phyloP scores from a whole-genome alignment of 495 filamentous ascomycete species.

The Penicillium canariense region DNA sequence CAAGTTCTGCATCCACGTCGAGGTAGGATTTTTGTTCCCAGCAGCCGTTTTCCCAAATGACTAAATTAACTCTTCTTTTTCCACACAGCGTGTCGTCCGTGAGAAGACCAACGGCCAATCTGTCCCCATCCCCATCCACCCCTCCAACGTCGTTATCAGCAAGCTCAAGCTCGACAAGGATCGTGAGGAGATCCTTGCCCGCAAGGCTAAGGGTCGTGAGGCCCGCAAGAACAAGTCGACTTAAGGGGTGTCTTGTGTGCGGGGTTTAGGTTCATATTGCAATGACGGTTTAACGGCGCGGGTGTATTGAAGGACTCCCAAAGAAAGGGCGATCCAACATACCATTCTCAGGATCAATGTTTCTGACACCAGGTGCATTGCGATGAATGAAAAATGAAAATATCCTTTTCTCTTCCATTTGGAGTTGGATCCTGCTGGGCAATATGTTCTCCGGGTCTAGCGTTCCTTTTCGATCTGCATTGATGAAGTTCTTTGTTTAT shows the following conservation, averaged over 20 bases:
- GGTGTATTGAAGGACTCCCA: slow-evolving; percentile 38
- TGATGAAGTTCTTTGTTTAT: background rate
- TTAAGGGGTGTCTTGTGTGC: slow-evolving; percentile 34
- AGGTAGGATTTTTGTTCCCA: slow-evolving; percentile 43
- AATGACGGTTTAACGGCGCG: slow-evolving; percentile 38
- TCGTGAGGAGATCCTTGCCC: slow-evolving; percentile 88
- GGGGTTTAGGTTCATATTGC: slow-evolving; percentile 38
- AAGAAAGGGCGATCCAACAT: slow-evolving; percentile 32
- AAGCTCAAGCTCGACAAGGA: slow-evolving; percentile 99
- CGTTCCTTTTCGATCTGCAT: background rate
- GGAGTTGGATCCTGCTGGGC: slow-evolving; percentile 8
- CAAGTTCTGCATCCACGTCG: slow-evolving; percentile 91
- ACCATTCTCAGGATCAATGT: slow-evolving; percentile 33
- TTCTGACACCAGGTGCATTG: slow-evolving; percentile 31
- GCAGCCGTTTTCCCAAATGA: background rate
- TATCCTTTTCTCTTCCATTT: slow-evolving; percentile 20
- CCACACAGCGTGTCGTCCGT: slow-evolving; percentile 55
- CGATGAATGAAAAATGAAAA: slow-evolving; percentile 33
- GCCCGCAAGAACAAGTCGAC: slow-evolving; percentile 57
- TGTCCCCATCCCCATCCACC: slow-evolving; percentile 83
- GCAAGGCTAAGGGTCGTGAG: slow-evolving; percentile 33
- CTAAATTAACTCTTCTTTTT: background rate
- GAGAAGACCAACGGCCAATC: slow-evolving; percentile 94
- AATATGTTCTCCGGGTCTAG: background rate
- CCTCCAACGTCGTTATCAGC: slow-evolving; percentile 92